These are phyloP conservation scores for Racocetra persica DNA, from an alignment of 371 early-diverging fungal species.

Conservation along the genomic window DNA sequence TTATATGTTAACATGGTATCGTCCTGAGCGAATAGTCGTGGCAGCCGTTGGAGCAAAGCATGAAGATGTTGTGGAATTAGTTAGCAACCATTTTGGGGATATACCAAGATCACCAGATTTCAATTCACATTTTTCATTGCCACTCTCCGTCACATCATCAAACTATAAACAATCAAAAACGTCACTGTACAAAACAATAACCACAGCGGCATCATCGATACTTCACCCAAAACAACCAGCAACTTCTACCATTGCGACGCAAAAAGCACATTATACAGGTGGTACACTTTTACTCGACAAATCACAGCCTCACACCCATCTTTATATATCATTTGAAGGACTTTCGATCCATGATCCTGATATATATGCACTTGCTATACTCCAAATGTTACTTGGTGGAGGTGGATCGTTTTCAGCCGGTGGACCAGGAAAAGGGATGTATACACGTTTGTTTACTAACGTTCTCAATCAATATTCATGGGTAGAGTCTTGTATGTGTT, in stretches of 20 bases:
- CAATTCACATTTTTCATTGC: background rate
- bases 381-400: constrained; percentile 93
- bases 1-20: constrained; percentile 82
- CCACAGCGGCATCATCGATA: constrained; percentile 43
- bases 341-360: constrained; percentile 82
- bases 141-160: background rate
- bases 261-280: constrained; percentile 81
- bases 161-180: constrained; percentile 41
- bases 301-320: constrained; percentile 76
- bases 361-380: constrained; percentile 89
- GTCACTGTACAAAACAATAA: constrained; percentile 46
- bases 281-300: constrained; percentile 70
- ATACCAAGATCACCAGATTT: constrained; percentile 47
- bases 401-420: constrained; percentile 98
- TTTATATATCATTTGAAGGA: constrained; percentile 91
- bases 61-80: constrained; percentile 78
- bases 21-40: constrained; percentile 91
- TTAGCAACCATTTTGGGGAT: constrained; percentile 69
- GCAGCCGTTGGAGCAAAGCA: constrained; percentile 91
- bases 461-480: constrained; percentile 93
- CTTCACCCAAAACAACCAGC: constrained; percentile 37
- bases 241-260: constrained; percentile 48
- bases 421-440: constrained; percentile 99
- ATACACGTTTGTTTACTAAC: constrained; percentile 93
- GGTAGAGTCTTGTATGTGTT: constrained; percentile 92